Conservation (phyloP, 2,329 filamentous ascomycete species). For the Pleoardoris graminearum region DNA sequence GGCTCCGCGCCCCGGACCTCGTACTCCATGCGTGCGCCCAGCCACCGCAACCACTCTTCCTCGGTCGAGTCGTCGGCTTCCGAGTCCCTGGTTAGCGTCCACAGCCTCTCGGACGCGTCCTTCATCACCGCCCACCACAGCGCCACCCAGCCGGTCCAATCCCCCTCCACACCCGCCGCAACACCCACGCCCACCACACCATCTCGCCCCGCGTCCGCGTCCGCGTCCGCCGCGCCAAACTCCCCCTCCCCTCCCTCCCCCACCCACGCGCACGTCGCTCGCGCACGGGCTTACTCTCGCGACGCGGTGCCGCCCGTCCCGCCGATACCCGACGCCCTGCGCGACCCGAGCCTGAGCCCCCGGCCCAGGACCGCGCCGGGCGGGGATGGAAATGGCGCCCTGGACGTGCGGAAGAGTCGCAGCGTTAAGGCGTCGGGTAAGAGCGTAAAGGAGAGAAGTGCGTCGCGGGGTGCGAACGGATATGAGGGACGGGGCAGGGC, state of each 20-base stretch:
- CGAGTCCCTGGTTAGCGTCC: constrained; percentile 73
- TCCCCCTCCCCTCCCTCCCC: constrained; percentile 10
- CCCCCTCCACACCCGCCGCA: constrained; percentile 24
- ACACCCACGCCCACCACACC: constrained; percentile 29
- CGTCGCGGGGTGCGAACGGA: constrained; percentile 14
- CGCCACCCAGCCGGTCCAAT: neutral
- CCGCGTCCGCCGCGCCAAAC: constrained; percentile 9
- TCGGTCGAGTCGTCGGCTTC: constrained; percentile 59
- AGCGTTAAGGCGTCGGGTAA: constrained; percentile 24
- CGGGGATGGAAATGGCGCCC: constrained; percentile 17
- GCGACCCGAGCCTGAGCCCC: constrained; percentile 20
- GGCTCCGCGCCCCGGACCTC: constrained; percentile 41
- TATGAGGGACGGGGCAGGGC: constrained; percentile 1
- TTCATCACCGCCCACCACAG: constrained; percentile 36
- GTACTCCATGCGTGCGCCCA: constrained; percentile 32
- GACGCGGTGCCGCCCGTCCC: constrained; percentile 38
- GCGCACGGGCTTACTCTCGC: constrained; percentile 18
- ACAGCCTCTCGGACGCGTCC: constrained; percentile 68
- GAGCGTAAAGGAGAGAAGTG: constrained; percentile 24
- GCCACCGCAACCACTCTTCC: constrained; percentile 43
- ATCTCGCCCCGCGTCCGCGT: constrained; percentile 20
- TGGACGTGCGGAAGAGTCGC: constrained; percentile 23
- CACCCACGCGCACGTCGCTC: constrained; percentile 16
- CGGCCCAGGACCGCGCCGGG: constrained; percentile 29
- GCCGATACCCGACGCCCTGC: constrained; percentile 35